Evolutionary conservation across 495 filamentous ascomycete genomes (phyloP).

Genomic region (Saxophila tyrrhenica): DNA sequence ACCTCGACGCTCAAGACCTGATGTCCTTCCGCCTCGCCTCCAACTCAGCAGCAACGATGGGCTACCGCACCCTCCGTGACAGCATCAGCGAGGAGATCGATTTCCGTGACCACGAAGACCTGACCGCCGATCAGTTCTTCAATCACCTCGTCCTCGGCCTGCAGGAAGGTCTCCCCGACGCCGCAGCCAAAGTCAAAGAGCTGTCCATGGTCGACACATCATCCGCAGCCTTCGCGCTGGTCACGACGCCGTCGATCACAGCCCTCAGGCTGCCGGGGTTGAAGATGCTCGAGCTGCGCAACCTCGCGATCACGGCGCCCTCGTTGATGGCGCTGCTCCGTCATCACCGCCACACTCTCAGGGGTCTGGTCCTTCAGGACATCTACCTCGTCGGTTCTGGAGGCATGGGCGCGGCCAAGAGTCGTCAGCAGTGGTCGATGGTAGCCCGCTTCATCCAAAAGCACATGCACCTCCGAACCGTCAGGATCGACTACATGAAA

Average conservation of each 20-base stretch:
- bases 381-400: background rate
- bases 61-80: background rate
- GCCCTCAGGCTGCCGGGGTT: background rate
- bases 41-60: background rate
- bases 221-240: too few species aligned
- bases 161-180: background rate
- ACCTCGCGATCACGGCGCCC: background rate
- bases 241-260: background rate
- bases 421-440: background rate
- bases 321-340: background rate
- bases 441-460: background rate
- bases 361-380: background rate
- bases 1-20: background rate
- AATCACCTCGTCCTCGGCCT: background rate
- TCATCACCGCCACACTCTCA: background rate
- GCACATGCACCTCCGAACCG: background rate
- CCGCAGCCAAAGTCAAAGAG: background rate
- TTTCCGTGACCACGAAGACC: background rate
- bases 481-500: background rate
- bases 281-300: background rate
- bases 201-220: background rate
- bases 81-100: background rate
- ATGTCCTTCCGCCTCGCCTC: background rate
- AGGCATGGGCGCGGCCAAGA: background rate
- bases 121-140: background rate